Base-by-base conservation (phyloP, 1,284 basidiomycete species). In the Neolentinus lepideus region DNA sequence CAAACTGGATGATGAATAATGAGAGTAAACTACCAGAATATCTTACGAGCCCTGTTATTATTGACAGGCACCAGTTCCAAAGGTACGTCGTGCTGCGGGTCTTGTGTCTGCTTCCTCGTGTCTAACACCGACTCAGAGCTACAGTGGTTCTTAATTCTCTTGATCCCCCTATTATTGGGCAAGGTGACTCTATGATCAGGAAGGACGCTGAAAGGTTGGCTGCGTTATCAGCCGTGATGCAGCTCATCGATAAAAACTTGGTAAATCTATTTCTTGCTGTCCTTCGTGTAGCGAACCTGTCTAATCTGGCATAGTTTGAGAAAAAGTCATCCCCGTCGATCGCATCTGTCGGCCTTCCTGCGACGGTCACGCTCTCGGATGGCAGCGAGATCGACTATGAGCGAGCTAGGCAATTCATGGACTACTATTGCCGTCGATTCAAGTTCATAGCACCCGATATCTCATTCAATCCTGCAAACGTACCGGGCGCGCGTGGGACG, bases 371-470 rank as follows among this genome's bases (percentile, higher is more conserved):
- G 3, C 76, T 97, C 21, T 81, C 83, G 16, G 88, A 94, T 65
- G 85, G 85, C 24, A 77, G 83, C 3, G 63, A 71, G 25, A 78
- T 96, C 60, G 76, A 74, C 6, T 85, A 88, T 51, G 91, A 94
- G 57, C 80, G 82, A 51, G 93, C 94, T 0, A 84, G 89, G 54
- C 84, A 84, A 61, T 98, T 98, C 72, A 94, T 98, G 86, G 94
- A 95, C 62, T 98, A 90, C 66, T 98, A 98, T 67, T 97, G 94
- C 69, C 81, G 85, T 46, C 79, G 84, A 38, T 97, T 88, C 69
- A 75, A 77, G 33, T 95, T 95, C 63, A 78, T 79, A n/a, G 84
- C 83, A 62, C 93, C 94, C 1, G 90, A 94, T 53, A 73, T 98
- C 57, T 74, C 79, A 16, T 88, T 82, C 60, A 69, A 75, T 47